Base-by-base conservation (phyloP, 108 stramenopile species). In the Stephanodiscus minutulus region DNA sequence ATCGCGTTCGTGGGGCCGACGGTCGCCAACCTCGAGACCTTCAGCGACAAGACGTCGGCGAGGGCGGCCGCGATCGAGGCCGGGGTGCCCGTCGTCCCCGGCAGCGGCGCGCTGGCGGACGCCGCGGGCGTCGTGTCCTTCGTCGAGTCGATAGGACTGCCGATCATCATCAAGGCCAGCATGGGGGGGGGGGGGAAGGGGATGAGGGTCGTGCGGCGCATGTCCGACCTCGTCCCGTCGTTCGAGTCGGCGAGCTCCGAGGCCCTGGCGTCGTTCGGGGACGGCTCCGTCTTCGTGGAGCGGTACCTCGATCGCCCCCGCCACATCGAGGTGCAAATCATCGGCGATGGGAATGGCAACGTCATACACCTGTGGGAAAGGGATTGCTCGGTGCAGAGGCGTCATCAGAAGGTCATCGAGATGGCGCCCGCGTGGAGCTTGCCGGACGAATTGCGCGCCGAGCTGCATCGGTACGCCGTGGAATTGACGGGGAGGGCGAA, bases 331-430 rank as follows among this genome's bases (percentile, higher is more conserved):
- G 89, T 98, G 7, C 98, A 98, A 73, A 89, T 97, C 31, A 86
- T 98, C 61, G 96, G 93, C 21, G 98, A 98, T 77, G 88, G 81
- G 22, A 86, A 88, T 11, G 98, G 97, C 10, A 94, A 97, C 68
- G 94, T 91, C 46, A 95, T 98, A 11, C 94, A 98, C 69, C 85
- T 98, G 41, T 90, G 84, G 80, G 98, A 98, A 70, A 82, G 97
- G 41, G 97, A 98, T 75, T 97, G 96, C 74, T 89, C 87, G 36
- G 88, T 98, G 47, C 98, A 98, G 79, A 83, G 98, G 37, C 86
- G 97, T 31, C 96, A 97, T 76, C 98, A 98, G 71, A 98, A 98
- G 81, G 96, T 98, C 20, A 88, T 98, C 59, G 98, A 98, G 72
- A 96, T 97, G 85, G 96, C 97, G 11, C 98, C 98, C 5, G 96